phyloP scores from a whole-genome alignment of 169 alveolate genomes.

The Plasmodium malariae region DNA sequence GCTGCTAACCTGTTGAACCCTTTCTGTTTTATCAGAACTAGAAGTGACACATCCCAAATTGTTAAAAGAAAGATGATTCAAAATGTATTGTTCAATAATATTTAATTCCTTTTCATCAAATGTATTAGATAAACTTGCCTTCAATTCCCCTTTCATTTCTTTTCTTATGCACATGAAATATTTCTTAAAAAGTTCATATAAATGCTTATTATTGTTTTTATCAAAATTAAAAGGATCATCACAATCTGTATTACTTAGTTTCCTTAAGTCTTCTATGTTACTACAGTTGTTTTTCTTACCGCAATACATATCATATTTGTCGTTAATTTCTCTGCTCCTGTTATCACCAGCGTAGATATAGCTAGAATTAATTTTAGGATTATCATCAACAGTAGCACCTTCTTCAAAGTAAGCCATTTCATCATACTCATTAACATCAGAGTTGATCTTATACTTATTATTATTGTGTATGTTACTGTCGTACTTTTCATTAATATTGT shows the following conservation, averaged over 20 bases:
- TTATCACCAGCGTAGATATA: not conserved
- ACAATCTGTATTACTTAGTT: too few relatives aligned
- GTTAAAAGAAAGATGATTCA: conserved; percentile 9
- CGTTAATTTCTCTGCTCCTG: not conserved
- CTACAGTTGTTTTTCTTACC: not conserved
- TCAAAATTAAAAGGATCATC: too few relatives aligned
- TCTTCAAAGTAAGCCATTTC: not conserved
- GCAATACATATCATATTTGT: not conserved
- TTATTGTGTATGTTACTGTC: not conserved
- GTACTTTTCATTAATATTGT: not conserved
- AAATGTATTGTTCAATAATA: conserved; percentile 7
- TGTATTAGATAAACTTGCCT: not conserved
- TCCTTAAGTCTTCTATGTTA: too few relatives aligned
- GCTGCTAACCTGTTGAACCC: not conserved
- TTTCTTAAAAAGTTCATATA: not conserved
- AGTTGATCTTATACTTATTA: not conserved
- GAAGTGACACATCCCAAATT: conserved; percentile 10
- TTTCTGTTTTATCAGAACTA: conserved; percentile 5
- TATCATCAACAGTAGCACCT: too few relatives aligned
- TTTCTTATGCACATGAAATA: conserved; percentile 2
- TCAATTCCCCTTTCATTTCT: not conserved
- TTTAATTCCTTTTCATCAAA: conserved; percentile 9
- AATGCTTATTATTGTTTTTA: not conserved
- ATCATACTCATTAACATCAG: not conserved
- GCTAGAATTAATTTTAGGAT: too few relatives aligned